phyloP scores from a whole-genome alignment of 768 basidiomycete genomes.

The Boletus pseudo-olivaceus region DNA sequence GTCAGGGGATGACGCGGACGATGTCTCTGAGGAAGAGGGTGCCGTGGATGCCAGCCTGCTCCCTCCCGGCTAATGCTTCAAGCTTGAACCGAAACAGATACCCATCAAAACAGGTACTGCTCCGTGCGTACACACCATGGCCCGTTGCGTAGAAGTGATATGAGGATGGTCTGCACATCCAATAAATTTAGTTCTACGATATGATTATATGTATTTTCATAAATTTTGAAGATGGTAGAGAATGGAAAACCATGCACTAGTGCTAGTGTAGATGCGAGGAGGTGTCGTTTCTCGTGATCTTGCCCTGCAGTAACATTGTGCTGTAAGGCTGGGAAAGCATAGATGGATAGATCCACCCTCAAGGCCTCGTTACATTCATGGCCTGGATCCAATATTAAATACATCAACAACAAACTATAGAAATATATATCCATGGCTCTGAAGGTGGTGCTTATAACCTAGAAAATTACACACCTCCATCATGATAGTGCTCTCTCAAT shows the following conservation, averaged over 20 bases:
- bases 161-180: background rate
- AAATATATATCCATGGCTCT: no score
- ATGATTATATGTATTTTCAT: background rate
- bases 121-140: background rate
- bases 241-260: no score
- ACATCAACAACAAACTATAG: no score
- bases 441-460: no score
- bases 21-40: conserved; percentile 46
- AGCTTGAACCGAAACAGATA: background rate
- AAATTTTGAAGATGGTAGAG: background rate
- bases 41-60: conserved; percentile 88
- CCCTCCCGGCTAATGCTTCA: conserved; percentile 73
- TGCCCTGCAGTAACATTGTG: no score
- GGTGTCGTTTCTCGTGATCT: background rate
- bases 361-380: no score
- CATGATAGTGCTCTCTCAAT: no score
- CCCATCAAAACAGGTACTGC: background rate
- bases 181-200: background rate
- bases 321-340: no score
- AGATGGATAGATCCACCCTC: no score
- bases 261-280: no score
- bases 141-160: background rate
- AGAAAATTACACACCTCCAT: no score
- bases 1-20: conserved; percentile 55
- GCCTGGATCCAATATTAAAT: no score